Evolutionary conservation across 176 grass and related monocot species (phyloP).

Genomic region (Zizania latifolia): DNA sequence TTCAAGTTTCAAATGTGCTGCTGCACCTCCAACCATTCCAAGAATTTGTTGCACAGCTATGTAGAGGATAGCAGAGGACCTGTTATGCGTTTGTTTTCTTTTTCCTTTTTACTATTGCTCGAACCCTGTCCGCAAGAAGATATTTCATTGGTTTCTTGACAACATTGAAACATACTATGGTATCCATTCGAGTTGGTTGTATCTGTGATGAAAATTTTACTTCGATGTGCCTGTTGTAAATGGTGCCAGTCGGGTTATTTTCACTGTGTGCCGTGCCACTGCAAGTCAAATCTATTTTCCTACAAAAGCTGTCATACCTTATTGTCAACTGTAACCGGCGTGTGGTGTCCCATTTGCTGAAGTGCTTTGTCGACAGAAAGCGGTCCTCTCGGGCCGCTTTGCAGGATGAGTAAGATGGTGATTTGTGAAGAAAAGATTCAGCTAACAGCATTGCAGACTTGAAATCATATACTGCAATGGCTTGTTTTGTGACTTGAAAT

Average conservation of each 20-base stretch:
- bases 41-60: constrained; percentile 39
- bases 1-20: neutral
- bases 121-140: neutral
- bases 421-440: neutral
- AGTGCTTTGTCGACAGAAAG: neutral
- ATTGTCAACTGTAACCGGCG: neutral
- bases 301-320: no score
- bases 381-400: neutral
- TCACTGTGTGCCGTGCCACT: neutral
- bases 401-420: neutral
- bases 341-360: neutral
- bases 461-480: neutral
- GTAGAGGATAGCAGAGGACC: constrained; percentile 35
- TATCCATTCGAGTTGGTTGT: neutral
- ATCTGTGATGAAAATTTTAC: neutral
- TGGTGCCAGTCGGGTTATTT: neutral
- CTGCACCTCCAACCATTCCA: neutral
- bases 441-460: neutral
- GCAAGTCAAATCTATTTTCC: neutral
- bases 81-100: neutral
- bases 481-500: neutral
- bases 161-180: neutral
- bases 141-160: constrained; percentile 25
- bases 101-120: neutral
- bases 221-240: neutral